Evolutionary conservation across 306 rosid species (phyloP).

Genomic region (Quercus glauca): DNA sequence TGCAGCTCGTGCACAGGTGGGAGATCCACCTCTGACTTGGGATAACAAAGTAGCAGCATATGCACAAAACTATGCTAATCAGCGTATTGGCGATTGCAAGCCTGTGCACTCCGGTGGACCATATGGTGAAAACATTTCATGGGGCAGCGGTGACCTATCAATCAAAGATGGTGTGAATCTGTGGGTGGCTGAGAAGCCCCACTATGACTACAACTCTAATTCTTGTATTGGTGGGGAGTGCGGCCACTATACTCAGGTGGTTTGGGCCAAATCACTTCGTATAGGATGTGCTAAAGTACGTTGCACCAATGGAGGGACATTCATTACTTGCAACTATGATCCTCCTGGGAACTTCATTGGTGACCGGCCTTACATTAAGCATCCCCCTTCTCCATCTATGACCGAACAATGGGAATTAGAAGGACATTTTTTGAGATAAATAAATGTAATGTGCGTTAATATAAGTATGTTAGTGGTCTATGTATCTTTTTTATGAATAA

Average conservation of each 20-base stretch:
- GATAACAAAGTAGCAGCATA: constrained; percentile 9
- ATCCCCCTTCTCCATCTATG: too few species aligned
- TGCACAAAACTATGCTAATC: constrained; percentile 27
- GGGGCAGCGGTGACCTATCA: constrained; percentile 5
- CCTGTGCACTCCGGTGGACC: constrained; percentile 23
- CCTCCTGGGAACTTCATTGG: background rate
- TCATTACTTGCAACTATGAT: constrained; percentile 16
- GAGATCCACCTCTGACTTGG: constrained; percentile 17
- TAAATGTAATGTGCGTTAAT: too few species aligned
- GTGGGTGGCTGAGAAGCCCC: constrained; percentile 42
- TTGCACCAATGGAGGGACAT: constrained; percentile 4
- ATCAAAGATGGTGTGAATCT: constrained; percentile 29
- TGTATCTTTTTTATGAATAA: too few species aligned
- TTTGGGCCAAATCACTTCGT: background rate
- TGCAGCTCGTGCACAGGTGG: constrained; percentile 16
- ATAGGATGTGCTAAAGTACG: constrained; percentile 14
- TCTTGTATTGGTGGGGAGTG: constrained; percentile 8
- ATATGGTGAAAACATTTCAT: constrained; percentile 41
- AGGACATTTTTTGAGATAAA: too few species aligned
- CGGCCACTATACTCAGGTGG: constrained; percentile 16
- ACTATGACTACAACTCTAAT: background rate
- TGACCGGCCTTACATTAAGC: too few species aligned
- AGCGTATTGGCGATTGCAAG: background rate
- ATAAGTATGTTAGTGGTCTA: too few species aligned
- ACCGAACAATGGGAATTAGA: too few species aligned